A percentile compares a stretch with the other conserved stretches of the same genome.
phyloP scores from a whole-genome alignment of 768 basidiomycete species.

The Suillus bovinus region DNA sequence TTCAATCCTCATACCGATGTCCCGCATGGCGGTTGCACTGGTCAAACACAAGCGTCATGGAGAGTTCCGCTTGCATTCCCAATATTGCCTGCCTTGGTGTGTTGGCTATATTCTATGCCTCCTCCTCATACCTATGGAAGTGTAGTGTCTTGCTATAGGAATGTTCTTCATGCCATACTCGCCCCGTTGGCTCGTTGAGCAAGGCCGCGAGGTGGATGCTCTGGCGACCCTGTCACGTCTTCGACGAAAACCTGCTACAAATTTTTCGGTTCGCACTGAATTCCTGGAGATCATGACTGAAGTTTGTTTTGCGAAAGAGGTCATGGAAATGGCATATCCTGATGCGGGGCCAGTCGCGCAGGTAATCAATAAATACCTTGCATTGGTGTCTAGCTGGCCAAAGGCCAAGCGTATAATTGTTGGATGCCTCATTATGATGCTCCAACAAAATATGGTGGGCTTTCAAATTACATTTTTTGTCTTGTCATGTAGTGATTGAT shows the following conservation, averaged over 20 bases:
- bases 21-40: slow-evolving; percentile 33
- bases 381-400: slow-evolving; percentile 29
- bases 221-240: slow-evolving; percentile 34
- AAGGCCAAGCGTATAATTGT: slow-evolving; percentile 32
- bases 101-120: slow-evolving; percentile 15
- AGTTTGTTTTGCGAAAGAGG: slow-evolving; percentile 28
- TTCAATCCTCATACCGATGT: slow-evolving; percentile 31
- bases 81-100: slow-evolving; percentile 38
- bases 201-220: slow-evolving; percentile 38
- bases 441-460: slow-evolving; percentile 34
- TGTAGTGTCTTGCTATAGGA: slow-evolving; percentile 31
- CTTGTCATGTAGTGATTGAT: slow-evolving; percentile 5
- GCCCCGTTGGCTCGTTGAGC: slow-evolving; percentile 43
- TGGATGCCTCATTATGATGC: slow-evolving; percentile 33
- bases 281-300: slow-evolving; percentile 42
- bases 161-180: slow-evolving; percentile 41
- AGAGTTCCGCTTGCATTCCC: slow-evolving; percentile 39
- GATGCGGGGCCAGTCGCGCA: slow-evolving; percentile 21
- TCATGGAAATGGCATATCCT: slow-evolving; percentile 19
- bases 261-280: slow-evolving; percentile 37
- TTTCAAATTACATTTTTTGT: not conserved
- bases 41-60: slow-evolving; percentile 33
- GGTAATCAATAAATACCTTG: slow-evolving; percentile 25
- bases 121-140: slow-evolving; percentile 3
- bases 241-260: slow-evolving; percentile 33